Evolutionary conservation across 352 stramenopile genomes (phyloP), one percentile per base, ranked within the genome.

Genomic region (Thalassiosira mediterranea): DNA sequence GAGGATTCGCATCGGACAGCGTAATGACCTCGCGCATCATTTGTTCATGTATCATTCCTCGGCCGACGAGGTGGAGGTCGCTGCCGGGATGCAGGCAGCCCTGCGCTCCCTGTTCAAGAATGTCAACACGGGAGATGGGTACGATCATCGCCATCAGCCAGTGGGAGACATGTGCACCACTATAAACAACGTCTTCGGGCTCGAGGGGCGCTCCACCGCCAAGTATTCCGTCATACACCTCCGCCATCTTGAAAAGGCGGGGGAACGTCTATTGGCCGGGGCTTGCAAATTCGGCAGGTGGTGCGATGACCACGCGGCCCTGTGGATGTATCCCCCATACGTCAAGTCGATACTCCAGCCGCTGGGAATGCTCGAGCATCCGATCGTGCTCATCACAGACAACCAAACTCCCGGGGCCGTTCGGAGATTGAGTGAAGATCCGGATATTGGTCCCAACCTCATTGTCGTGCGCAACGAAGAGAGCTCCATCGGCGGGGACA

Each of bases 161-260:
- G 51, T 38, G 28, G 8, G 23, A 31, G 51, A 59, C 25, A 59
- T 59, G 51, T 59, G 51, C 7, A 40, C 28, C 8, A 28, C 11
- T 47, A 61, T 61, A 8, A 61, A 61, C 40, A 23, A 23, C 32
- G 26, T 61, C 52, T 61, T 61, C 40, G 26, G 52, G 0, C 23
- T 29, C 8, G 46, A 54, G 19, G 37, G 15, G 37, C 32, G 29
- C 8, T 8, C 2, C 8, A 4, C 32, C 26, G 66, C 38, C 8
- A 47, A 71, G 15, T 78, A 83, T 29, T 68, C 60, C 42, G 61
- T 75, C 5, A 70, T 83, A 29, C 74, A 83, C 10, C 47, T 29
- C 28, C 52, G 74, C 17, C 28, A 25, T 23, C 38, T 78, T 3
- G 66, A 75, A 40, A 13, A 7, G 31, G n/a, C 72, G 0, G 57